Evolutionary conservation across 176 grass and related monocot species (phyloP), one percentile per base, ranked within the genome.

Genomic region (Puya raimondii): DNA sequence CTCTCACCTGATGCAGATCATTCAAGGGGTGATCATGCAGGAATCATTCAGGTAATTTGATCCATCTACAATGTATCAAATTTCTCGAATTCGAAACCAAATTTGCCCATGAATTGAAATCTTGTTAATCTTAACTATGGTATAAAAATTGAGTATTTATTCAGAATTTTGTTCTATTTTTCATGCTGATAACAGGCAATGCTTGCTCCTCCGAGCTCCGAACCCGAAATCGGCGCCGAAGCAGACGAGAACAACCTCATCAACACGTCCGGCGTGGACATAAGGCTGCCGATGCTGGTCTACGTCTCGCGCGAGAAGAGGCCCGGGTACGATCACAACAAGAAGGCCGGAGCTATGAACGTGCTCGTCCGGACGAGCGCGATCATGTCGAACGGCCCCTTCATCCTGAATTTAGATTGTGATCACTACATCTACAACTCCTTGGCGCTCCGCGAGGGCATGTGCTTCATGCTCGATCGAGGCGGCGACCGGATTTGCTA

Each of bases 381-480:
- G 23, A 85, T 99, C 70, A 99, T 99, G 94, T 93, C 94, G 1
- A 99, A 99, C 14, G 89, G 94, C 8, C 87, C 94, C 11, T 99
- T 99, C 74, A 88, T 97, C 57, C 86, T 97, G 27, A 97, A 97
- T 70, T 82, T 97, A 1, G 94, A 97, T 69, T 97, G 94, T 49
- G 89, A 97, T 74, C 94, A 97, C 80, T 97, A 92, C 69, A 74
- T 92, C 49, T 80, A 91, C 84, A 90, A 90, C 77, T 92, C 94
- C 23, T 10, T 73, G 20, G 89, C 89, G 66, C 71, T 92, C 50
- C 78, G 93, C 4, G 93, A 97, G n/a, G 88, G 79, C 1, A 90
- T 97, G 93, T 97, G 93, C 78, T 97, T 92, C 93, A 97, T 97
- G 93, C 93, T 97, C 0, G 89, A 97, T 67, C 78, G 93, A 47